Evolutionary conservation across 108 stramenopile genomes (phyloP), one percentile per base, ranked within the genome.

Genomic region (Nitzschia putrida): DNA sequence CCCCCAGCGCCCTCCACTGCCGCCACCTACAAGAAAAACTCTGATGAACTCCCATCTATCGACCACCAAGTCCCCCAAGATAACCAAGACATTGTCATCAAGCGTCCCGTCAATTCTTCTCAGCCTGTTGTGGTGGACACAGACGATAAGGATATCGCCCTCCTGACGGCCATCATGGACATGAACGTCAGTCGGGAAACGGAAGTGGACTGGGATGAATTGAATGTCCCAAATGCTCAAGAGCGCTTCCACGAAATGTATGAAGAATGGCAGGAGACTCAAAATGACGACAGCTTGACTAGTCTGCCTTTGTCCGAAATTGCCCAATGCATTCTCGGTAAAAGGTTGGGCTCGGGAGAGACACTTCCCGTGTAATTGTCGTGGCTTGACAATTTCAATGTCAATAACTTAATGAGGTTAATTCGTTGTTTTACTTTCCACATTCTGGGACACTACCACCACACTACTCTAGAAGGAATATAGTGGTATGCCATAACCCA

Each of bases 231-330:
- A 11, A 58, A 71, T 34, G 74, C 82, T 0, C 43, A 75, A 68
- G 70, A 80, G 8, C 65, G 84, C 43, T 88, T 78, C 75, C 63
- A 79, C 24, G 66, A 68, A 16, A 56, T 88, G 37, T 43, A 84
- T 16, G 85, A 85, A 40, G 72, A 84, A 57, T 80, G 68, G 52
- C 76, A 83, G 49, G 21, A 66, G 8, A 56, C 73, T 13, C 38
- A 44, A 39, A 51, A 21, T 23, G 76, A 74, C 41, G 66, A 78
- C 12, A 39, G 57, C 40, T 7, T 75, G n/a, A 12, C 64, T 37
- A 52, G 72, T 6, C 8, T 74, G 45, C 66, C 73, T 9, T 2
- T 81, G 13, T 69, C 67, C 18, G 77, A 74, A 43, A 55, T 83
- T 11, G 81, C 76, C 5, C 68, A 67, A 41, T 53, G 52, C 42